Percentiles rank a stretch among this genome's conserved stretches.
Evolutionary conservation across 768 basidiomycete species (phyloP).

Genomic region (Podaxis rugospora): DNA sequence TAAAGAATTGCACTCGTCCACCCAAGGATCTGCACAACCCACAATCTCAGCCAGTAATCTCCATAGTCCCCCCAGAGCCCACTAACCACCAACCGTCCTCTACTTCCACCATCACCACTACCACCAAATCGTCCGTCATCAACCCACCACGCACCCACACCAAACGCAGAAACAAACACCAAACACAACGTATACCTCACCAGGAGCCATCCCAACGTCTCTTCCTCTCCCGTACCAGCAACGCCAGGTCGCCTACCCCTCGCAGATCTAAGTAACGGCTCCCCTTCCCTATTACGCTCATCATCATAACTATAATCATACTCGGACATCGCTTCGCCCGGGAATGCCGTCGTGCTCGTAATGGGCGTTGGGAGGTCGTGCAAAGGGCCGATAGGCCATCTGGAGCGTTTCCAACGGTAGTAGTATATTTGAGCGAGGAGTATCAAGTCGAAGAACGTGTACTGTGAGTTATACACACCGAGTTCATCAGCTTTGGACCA

Average conservation of each 20-base stretch:
- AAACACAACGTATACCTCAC: slow-evolving; percentile 36
- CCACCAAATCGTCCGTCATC: slow-evolving; percentile 29
- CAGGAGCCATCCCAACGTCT: slow-evolving; percentile 18
- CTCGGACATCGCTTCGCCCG: not conserved
- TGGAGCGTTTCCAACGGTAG: slow-evolving; percentile 64
- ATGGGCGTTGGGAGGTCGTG: slow-evolving; percentile 10
- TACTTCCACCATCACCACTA: not conserved
- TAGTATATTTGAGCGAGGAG: slow-evolving; percentile 86
- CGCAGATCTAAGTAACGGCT: slow-evolving; percentile 1
- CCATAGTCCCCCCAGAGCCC: slow-evolving; percentile 19
- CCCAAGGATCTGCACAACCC: slow-evolving; percentile 74
- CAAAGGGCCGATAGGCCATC: slow-evolving; percentile 1
- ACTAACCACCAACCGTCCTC: slow-evolving; percentile 14
- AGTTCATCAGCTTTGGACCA: not conserved
- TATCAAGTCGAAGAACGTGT: slow-evolving; percentile 76
- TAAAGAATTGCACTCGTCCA: slow-evolving; percentile 85
- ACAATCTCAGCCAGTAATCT: slow-evolving; percentile 30
- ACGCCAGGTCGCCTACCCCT: not conserved
- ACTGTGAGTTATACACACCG: slow-evolving; percentile 41
- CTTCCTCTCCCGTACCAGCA: not conserved
- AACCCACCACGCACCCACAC: slow-evolving; percentile 64
- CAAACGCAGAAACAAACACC: slow-evolving; percentile 67
- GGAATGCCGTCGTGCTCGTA: slow-evolving; percentile 32
- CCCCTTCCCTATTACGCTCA: not conserved
- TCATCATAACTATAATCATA: not conserved